A percentile compares a stretch with the other conserved stretches of the same genome.
phyloP scores from a whole-genome alignment of 257 asterid species.

The Scutellaria galericulata region DNA sequence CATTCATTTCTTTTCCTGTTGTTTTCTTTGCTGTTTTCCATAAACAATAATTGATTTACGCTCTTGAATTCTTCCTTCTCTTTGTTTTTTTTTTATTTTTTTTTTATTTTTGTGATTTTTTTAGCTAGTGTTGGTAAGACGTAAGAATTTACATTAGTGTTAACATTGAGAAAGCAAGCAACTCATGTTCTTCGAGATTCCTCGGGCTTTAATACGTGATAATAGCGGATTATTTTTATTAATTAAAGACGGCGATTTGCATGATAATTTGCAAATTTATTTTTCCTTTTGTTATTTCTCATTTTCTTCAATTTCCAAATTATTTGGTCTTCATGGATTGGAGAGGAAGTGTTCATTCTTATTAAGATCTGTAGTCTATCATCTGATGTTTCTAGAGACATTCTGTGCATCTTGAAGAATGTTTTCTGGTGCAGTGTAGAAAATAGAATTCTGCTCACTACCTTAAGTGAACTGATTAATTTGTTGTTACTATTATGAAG shows the following conservation, averaged over 20 bases:
- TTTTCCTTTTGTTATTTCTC: not conserved
- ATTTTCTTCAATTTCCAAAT: not conserved
- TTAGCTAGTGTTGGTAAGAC: not conserved
- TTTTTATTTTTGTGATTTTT: too few relatives aligned
- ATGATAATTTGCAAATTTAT: not conserved
- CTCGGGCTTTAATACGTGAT: not conserved
- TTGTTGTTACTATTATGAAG: not conserved
- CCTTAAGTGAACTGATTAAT: not conserved
- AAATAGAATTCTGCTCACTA: not conserved
- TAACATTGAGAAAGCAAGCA: slow-evolving; percentile 1
- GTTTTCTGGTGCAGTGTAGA: slow-evolving; percentile 17
- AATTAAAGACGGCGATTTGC: slow-evolving; percentile 13
- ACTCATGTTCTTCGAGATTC: slow-evolving; percentile 2
- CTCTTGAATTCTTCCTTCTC: not conserved
- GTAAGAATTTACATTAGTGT: slow-evolving; percentile 19
- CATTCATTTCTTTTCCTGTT: not conserved
- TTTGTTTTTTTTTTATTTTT: not conserved
- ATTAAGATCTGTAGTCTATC: not conserved
- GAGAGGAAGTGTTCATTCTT: not conserved
- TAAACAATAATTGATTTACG: not conserved
- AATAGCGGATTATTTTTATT: not conserved
- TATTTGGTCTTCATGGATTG: not conserved
- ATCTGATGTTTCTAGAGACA: not conserved
- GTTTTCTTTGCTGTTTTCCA: not conserved
- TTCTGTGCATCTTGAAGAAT: not conserved